Evolutionary conservation across 2,329 filamentous ascomycete genomes (phyloP).

Genomic region (Talaromyces rugulosus): DNA sequence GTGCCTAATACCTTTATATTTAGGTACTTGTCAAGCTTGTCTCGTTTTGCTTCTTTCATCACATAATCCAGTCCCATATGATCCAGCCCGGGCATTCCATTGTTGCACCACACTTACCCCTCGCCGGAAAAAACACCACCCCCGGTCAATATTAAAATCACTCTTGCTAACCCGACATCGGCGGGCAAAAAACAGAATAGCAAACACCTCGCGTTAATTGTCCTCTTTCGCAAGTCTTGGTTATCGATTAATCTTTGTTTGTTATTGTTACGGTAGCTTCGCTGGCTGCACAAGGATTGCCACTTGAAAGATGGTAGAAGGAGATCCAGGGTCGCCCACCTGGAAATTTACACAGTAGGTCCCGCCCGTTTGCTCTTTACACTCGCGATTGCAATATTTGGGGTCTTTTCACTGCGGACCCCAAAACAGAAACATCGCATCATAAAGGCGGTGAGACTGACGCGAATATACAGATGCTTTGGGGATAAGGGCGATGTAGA

Average conservation of each 20-base stretch:
- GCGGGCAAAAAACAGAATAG: neutral
- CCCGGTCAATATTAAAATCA: neutral
- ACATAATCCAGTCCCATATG: neutral
- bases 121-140: neutral
- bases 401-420: neutral
- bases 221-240: slow-evolving; percentile 1
- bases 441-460: slow-evolving; percentile 11
- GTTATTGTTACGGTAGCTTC: slow-evolving; percentile 15
- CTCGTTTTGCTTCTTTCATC: neutral
- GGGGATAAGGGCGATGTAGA: slow-evolving; percentile 99
- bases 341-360: slow-evolving; percentile 99
- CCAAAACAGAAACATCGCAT: neutral
- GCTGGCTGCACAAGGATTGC: slow-evolving; percentile 28
- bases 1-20: neutral
- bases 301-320: slow-evolving; percentile 82
- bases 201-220: neutral
- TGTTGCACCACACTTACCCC: neutral
- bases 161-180: neutral
- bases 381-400: neutral
- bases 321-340: slow-evolving; percentile 87
- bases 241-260: slow-evolving; percentile 3
- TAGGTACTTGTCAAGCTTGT: neutral
- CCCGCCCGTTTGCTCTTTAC: slow-evolving; percentile 1
- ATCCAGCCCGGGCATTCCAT: neutral
- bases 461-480: slow-evolving; percentile 68